Conservation (phyloP, 176 grass and related monocot genomes). For the Triticum dicoccoides region DNA sequence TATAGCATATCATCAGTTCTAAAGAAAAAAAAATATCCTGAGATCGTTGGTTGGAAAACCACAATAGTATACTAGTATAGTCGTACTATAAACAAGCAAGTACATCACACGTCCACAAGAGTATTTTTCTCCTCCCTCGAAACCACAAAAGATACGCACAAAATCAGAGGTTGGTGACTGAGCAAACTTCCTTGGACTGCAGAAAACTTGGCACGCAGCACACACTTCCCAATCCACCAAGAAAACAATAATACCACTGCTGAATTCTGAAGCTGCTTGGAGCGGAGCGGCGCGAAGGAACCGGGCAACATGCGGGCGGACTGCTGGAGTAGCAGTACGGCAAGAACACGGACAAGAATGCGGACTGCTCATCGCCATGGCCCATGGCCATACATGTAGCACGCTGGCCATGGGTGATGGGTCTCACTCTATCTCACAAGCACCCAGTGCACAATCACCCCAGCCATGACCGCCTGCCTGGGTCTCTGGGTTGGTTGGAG, state of each 20-base stretch:
- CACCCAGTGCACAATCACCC: not conserved
- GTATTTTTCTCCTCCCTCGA: too few relatives aligned
- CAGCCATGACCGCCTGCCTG: not conserved
- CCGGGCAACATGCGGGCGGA: not conserved
- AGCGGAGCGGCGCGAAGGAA: not conserved
- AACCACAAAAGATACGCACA: not conserved
- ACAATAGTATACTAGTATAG: not conserved
- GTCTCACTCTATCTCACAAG: not conserved
- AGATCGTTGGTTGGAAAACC: not conserved
- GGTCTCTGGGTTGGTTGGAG: not conserved
- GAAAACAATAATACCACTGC: not conserved
- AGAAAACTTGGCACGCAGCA: not conserved
- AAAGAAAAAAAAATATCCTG: not conserved
- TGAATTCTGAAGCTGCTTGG: conserved; percentile 9
- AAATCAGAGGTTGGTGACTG: not conserved
- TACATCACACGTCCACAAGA: too few relatives aligned
- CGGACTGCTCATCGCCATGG: not conserved
- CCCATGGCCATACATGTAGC: not conserved
- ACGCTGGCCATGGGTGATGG: not conserved
- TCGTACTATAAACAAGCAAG: not conserved
- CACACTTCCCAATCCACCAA: not conserved
- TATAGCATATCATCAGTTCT: too few relatives aligned
- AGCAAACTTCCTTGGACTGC: not conserved
- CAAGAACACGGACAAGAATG: not conserved
- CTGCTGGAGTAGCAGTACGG: not conserved